These are phyloP conservation scores for Penicillium desertorum DNA, from an alignment of 495 filamentous ascomycete species.

Conservation along the genomic window DNA sequence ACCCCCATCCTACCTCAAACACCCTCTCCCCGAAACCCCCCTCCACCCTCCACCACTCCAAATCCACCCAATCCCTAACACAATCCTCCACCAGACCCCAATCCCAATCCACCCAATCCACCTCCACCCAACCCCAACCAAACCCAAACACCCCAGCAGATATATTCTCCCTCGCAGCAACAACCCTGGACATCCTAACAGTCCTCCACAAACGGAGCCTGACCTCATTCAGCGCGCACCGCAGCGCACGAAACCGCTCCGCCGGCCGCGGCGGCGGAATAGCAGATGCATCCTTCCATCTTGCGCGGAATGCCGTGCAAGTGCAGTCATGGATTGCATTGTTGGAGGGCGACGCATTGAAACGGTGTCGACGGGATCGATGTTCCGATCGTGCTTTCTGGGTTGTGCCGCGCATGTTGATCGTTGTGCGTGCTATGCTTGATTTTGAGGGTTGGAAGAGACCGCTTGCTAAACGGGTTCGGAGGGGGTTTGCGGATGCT, in stretches of 20 bases:
- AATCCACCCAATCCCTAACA: background rate
- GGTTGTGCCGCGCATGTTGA: slow-evolving; percentile 42
- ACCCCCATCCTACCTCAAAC: background rate
- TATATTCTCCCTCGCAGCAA: slow-evolving; percentile 45
- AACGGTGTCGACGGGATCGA: slow-evolving; percentile 39
- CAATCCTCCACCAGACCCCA: slow-evolving; percentile 21
- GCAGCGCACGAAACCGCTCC: slow-evolving; percentile 66
- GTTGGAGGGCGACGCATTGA: slow-evolving; percentile 64
- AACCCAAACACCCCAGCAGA: slow-evolving; percentile 28
- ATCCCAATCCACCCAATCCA: too few relatives aligned
- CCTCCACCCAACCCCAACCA: background rate
- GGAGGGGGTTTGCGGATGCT: slow-evolving; percentile 23
- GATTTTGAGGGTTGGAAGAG: slow-evolving; percentile 37
- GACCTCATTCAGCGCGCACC: slow-evolving; percentile 69
- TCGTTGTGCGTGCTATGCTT: slow-evolving; percentile 47
- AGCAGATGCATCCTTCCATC: slow-evolving; percentile 79
- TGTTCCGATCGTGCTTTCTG: slow-evolving; percentile 49
- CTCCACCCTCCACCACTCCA: slow-evolving; percentile 28
- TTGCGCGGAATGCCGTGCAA: slow-evolving; percentile 65
- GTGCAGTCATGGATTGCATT: slow-evolving; percentile 74
- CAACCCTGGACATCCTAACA: slow-evolving; percentile 72
- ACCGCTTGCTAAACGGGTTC: slow-evolving; percentile 37
- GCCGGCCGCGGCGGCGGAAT: slow-evolving; percentile 66
- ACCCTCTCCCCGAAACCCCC: slow-evolving; percentile 11
- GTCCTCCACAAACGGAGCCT: slow-evolving; percentile 72